phyloP scores from a whole-genome alignment of 441 rosid species.

The Francoa sonchifolia region DNA sequence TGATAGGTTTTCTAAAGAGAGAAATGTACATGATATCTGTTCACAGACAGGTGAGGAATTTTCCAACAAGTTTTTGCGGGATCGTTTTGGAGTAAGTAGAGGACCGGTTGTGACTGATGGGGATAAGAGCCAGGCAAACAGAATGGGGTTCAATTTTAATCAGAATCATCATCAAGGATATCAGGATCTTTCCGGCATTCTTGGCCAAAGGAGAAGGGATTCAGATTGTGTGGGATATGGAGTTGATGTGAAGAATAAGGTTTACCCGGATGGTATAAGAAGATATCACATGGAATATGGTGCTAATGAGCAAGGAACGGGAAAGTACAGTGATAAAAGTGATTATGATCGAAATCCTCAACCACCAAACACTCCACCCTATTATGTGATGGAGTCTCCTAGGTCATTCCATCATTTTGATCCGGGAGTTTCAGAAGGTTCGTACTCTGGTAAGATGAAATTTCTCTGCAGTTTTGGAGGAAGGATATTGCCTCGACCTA shows the following conservation, averaged over 20 bases:
- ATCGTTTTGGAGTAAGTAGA: conserved; percentile 21
- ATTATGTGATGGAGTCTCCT: too few relatives aligned
- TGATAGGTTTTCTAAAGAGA: too few relatives aligned
- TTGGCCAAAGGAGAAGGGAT: conserved; percentile 43
- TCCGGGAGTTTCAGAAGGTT: conserved; percentile 18
- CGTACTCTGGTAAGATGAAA: conserved; percentile 33
- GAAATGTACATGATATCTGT: too few relatives aligned
- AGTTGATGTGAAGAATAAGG: conserved; percentile 21
- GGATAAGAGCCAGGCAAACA: too few relatives aligned
- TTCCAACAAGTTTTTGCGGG: conserved; percentile 50
- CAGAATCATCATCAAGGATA: conserved; percentile 25
- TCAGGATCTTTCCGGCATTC: conserved; percentile 33
- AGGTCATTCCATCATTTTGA: conserved; percentile 29
- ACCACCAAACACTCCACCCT: too few relatives aligned
- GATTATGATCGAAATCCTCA: too few relatives aligned
- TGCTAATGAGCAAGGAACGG: conserved; percentile 26
- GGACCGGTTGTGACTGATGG: conserved; percentile 13
- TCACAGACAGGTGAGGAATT: conserved; percentile 65
- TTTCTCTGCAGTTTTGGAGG: conserved; percentile 54
- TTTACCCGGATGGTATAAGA: too few relatives aligned
- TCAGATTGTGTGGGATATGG: conserved; percentile 37
- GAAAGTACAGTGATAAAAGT: too few relatives aligned
- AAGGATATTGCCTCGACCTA: conserved; percentile 40
- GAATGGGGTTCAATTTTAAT: too few relatives aligned
- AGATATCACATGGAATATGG: conserved; percentile 24